phyloP scores from a whole-genome alignment of 257 asterid genomes.

The Knoxia roxburghii region DNA sequence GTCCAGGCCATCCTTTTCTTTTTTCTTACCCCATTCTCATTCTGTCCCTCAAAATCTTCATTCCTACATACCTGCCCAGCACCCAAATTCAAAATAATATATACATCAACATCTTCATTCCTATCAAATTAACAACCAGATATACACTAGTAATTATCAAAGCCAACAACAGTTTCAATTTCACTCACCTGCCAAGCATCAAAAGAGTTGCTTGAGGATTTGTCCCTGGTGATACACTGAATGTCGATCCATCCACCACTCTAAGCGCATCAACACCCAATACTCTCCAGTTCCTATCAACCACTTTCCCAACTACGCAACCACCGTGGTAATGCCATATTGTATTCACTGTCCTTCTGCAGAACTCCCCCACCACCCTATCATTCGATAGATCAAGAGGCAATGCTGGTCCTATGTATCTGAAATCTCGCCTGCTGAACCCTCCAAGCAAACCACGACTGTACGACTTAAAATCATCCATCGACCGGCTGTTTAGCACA shows the following conservation, averaged over 20 bases:
- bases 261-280: slow-evolving; percentile 56
- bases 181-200: slow-evolving; percentile 71
- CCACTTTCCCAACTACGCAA: slow-evolving; percentile 74
- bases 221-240: slow-evolving; percentile 78
- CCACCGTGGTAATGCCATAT: slow-evolving; percentile 99
- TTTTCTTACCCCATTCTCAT: slow-evolving; percentile 19
- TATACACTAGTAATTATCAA: no score
- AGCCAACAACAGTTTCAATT: no score
- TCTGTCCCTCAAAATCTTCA: slow-evolving; percentile 57
- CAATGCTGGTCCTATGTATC: slow-evolving; percentile 62
- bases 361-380: slow-evolving; percentile 57
- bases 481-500: slow-evolving; percentile 46
- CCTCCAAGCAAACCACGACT: slow-evolving; percentile 44
- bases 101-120: not conserved
- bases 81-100: not conserved
- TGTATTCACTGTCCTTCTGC: slow-evolving; percentile 71
- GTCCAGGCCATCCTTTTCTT: no score
- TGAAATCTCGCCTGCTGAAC: slow-evolving; percentile 53
- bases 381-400: slow-evolving; percentile 52
- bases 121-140: no score
- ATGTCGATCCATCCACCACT: slow-evolving; percentile 71
- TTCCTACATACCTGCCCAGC: slow-evolving; percentile 53
- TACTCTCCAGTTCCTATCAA: slow-evolving; percentile 52
- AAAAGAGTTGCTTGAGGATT: slow-evolving; percentile 92
- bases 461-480: slow-evolving; percentile 59